phyloP scores from a whole-genome alignment of 1,284 basidiomycete genomes.

The Ganoderma sinense region DNA sequence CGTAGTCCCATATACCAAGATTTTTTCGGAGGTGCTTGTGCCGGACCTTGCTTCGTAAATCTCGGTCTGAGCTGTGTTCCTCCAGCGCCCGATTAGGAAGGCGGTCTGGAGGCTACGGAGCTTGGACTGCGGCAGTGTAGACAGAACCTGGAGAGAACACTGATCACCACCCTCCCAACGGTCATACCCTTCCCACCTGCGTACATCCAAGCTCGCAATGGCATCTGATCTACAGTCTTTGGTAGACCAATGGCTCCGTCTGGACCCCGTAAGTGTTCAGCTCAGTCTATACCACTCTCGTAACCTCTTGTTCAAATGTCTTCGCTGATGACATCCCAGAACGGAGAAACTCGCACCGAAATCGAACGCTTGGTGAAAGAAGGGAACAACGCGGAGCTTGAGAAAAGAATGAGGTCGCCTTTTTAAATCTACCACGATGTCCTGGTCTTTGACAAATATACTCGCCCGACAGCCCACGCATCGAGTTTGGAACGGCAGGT shows the following conservation, averaged over 20 bases:
- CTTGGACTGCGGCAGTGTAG: not conserved
- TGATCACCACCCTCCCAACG: not conserved
- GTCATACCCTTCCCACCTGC: not conserved
- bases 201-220: not conserved
- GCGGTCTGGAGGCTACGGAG: not conserved
- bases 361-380: slow-evolving; percentile 34
- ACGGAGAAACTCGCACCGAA: slow-evolving; percentile 38
- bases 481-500: slow-evolving; percentile 90
- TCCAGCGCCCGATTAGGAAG: not conserved
- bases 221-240: slow-evolving; percentile 44
- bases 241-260: slow-evolving; percentile 62
- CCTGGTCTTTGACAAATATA: not conserved
- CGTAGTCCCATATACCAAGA: not conserved
- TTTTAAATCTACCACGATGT: not conserved
- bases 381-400: slow-evolving; percentile 34
- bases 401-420: slow-evolving; percentile 39
- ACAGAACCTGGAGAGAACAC: not conserved
- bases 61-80: no score
- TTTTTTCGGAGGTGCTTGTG: not conserved
- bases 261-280: slow-evolving; percentile 53
- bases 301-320: no score
- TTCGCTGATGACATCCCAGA: slow-evolving; percentile 22
- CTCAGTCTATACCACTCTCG: not conserved
- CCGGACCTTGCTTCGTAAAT: no score
- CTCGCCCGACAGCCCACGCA: slow-evolving; percentile 57